These are phyloP conservation scores for Boehmeria nivea DNA, from an alignment of 306 rosid genomes.

Conservation along the genomic window DNA sequence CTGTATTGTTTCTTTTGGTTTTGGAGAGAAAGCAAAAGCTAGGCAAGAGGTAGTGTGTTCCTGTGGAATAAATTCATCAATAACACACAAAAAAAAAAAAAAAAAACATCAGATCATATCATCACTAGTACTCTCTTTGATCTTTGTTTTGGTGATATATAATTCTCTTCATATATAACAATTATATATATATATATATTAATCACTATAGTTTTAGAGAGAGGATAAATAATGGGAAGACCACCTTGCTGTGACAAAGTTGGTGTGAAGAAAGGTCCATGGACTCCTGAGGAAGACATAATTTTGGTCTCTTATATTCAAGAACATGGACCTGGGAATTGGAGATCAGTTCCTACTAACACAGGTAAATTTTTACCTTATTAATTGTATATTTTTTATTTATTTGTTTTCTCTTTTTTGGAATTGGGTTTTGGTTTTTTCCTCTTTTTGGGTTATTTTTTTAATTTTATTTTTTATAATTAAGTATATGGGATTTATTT, in stretches of 20 bases:
- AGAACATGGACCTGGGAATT: slow-evolving; percentile 85
- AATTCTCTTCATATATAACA: neutral
- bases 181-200: neutral
- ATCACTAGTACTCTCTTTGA: neutral
- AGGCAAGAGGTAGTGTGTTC: too few relatives aligned
- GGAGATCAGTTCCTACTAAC: slow-evolving; percentile 87
- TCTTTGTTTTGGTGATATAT: too few relatives aligned
- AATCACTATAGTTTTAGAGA: neutral
- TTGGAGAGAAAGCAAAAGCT: neutral
- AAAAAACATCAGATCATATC: neutral
- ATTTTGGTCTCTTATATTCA: slow-evolving; percentile 87
- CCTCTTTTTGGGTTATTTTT: neutral
- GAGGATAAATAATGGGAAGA: slow-evolving; percentile 80
- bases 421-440: neutral
- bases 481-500: slow-evolving; percentile 8
- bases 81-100: neutral
- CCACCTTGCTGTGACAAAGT: slow-evolving; percentile 82
- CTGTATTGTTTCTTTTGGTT: neutral
- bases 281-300: slow-evolving; percentile 98
- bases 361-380: slow-evolving; percentile 38
- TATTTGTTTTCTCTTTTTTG: neutral
- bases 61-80: too few relatives aligned
- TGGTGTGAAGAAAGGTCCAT: slow-evolving; percentile 92
- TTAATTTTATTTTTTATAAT: neutral
- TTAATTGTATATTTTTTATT: neutral